Conservation (phyloP, 495 filamentous ascomycete species). For the Talaromyces stipitatus region DNA sequence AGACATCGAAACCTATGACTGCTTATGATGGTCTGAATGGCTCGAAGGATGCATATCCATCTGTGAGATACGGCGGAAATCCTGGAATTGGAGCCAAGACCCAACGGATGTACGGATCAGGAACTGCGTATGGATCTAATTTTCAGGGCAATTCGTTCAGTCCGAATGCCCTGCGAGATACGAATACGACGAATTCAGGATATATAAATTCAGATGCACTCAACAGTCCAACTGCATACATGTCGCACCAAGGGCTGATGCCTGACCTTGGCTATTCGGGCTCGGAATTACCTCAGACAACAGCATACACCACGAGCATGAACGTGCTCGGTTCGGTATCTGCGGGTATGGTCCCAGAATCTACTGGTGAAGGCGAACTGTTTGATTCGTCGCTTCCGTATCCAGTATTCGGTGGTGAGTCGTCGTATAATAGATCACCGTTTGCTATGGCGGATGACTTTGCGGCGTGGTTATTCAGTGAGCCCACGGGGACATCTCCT, state of each 20-base stretch:
- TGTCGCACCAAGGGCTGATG: conserved; percentile 12
- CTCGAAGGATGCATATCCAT: conserved; percentile 7
- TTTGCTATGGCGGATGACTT: conserved; percentile 89
- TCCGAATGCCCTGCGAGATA: conserved; percentile 10
- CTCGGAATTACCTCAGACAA: conserved; percentile 1
- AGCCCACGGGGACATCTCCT: conserved; percentile 30
- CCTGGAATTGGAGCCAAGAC: conserved; percentile 10
- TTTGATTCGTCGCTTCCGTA: conserved; percentile 62
- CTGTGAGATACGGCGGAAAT: not conserved
- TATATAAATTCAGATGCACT: conserved; percentile 25
- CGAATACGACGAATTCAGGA: conserved; percentile 5
- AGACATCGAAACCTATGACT: conserved; percentile 7
- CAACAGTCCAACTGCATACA: conserved; percentile 14
- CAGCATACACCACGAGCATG: conserved; percentile 10
- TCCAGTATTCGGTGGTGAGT: conserved; percentile 78
- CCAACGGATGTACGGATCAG: not conserved
- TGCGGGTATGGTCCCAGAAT: conserved; percentile 22
- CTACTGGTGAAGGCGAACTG: conserved; percentile 38
- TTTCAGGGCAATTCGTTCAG: conserved; percentile 10
- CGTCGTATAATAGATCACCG: conserved; percentile 67
- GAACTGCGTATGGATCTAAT: not conserved
- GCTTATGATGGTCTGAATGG: not conserved
- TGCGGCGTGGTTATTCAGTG: conserved; percentile 84
- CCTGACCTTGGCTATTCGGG: not conserved
- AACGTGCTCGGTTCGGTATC: conserved; percentile 22